phyloP scores from a whole-genome alignment of 257 asterid genomes.

The Solanum piurae region DNA sequence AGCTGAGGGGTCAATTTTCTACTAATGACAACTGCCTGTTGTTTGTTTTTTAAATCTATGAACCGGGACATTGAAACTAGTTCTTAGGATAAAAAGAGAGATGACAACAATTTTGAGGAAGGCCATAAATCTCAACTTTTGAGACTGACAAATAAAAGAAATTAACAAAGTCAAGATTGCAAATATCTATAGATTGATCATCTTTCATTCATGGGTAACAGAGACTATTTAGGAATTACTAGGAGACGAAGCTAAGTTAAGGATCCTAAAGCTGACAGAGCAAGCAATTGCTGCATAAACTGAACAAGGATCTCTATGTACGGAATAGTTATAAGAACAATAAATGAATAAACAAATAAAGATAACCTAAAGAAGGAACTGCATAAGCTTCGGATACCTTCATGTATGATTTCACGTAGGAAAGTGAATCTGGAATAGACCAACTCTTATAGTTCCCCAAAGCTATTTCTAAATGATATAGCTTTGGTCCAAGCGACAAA shows the following conservation, averaged over 20 bases:
- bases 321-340: neutral
- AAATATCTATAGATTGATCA: neutral
- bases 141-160: neutral
- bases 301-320: neutral
- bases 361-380: neutral
- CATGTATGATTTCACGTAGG: conserved; percentile 62
- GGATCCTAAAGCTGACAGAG: neutral
- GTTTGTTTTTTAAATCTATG: neutral
- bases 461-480: conserved; percentile 79
- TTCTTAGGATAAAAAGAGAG: neutral
- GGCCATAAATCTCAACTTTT: neutral
- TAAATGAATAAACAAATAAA: neutral
- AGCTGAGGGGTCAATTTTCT: neutral
- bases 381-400: conserved; percentile 36
- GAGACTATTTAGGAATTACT: neutral
- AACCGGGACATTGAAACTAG: neutral
- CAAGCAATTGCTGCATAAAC: neutral
- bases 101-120: neutral
- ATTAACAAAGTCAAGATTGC: neutral
- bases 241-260: neutral
- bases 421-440: conserved; percentile 78
- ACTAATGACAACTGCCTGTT: neutral
- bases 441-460: conserved; percentile 76
- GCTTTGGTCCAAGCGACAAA: conserved; percentile 94
- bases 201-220: neutral